Evolutionary conservation across 2,329 filamentous ascomycete species (phyloP).

Genomic region (Cordyceps cicadae): DNA sequence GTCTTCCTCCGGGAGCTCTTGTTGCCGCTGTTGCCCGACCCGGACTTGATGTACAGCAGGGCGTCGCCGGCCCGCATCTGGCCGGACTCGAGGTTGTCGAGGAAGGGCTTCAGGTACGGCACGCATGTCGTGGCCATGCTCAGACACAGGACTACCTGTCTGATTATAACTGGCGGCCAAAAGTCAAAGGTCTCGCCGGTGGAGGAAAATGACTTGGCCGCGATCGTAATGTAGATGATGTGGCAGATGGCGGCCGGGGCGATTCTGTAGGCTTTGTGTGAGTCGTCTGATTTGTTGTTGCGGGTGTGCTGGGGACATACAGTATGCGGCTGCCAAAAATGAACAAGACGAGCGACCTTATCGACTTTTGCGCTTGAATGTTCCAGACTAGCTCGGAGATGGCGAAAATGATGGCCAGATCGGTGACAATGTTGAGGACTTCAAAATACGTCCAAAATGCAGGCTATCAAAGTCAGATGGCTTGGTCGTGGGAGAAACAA

Average conservation of each 20-base stretch:
- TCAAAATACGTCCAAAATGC: slow-evolving; percentile 7
- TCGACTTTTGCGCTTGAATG: not conserved
- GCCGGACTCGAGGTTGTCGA: slow-evolving; percentile 9
- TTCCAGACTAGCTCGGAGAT: slow-evolving; percentile 1
- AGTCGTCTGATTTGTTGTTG: not conserved
- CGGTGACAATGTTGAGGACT: not conserved
- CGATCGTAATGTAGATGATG: not conserved
- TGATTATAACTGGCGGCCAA: slow-evolving; percentile 1
- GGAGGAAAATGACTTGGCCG: not conserved
- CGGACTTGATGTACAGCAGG: not conserved
- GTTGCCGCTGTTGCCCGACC: not conserved
- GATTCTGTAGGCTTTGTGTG: not conserved
- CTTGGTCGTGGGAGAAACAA: no score
- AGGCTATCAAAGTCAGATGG: not conserved
- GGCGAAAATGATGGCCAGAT: not conserved
- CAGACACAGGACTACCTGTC: slow-evolving; percentile 3
- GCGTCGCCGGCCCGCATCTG: slow-evolving; percentile 5
- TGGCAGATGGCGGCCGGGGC: not conserved
- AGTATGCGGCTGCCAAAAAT: slow-evolving; percentile 6
- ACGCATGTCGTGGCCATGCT: slow-evolving; percentile 4
- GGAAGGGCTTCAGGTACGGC: slow-evolving; percentile 7
- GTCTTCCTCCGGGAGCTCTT: slow-evolving; percentile 3
- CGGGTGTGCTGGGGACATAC: not conserved
- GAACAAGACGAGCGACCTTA: not conserved
- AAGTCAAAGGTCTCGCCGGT: not conserved